These are phyloP conservation scores for Sphaerulina musiva DNA, from an alignment of 2,329 filamentous ascomycete genomes.

Conservation along the genomic window DNA sequence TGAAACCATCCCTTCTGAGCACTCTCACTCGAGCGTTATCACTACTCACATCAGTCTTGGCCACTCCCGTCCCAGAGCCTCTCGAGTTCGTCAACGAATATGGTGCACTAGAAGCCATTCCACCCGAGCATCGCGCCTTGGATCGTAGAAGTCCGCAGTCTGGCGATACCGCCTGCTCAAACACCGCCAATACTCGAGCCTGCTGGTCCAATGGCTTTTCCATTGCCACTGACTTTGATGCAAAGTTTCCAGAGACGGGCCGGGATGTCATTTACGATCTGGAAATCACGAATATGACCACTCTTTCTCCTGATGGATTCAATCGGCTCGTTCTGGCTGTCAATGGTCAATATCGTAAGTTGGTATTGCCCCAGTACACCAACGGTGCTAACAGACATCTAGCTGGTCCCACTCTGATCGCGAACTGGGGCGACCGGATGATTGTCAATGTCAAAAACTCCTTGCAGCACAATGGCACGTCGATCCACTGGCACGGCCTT, in stretches of 20 bases:
- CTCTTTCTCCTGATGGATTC: conserved; percentile 35
- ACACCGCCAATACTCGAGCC: conserved; percentile 35
- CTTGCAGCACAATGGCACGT: conserved; percentile 50
- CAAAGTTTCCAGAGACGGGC: conserved; percentile 39
- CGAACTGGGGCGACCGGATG: conserved; percentile 44
- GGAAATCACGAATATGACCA: conserved; percentile 33
- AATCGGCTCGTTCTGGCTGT: conserved; percentile 42
- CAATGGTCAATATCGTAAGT: conserved; percentile 53
- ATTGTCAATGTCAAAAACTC: conserved; percentile 46
- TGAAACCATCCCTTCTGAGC: conserved; percentile 7
- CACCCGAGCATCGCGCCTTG: conserved; percentile 1
- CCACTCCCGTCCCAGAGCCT: conserved; percentile 5
- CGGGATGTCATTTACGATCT: conserved; percentile 33
- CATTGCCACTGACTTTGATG: conserved; percentile 42
- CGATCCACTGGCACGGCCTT: conserved; percentile 57
- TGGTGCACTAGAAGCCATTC: conserved; percentile 6
- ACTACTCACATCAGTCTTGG: conserved; percentile 2
- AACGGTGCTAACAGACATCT: not conserved
- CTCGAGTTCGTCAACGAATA: conserved; percentile 9
- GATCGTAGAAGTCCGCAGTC: conserved; percentile 8
- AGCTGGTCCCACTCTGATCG: conserved; percentile 55
- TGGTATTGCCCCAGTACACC: too few relatives aligned
- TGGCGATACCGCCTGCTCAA: conserved; percentile 32
- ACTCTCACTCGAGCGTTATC: conserved; percentile 2
- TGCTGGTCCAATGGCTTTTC: conserved; percentile 42